Evolutionary conservation across 2,329 filamentous ascomycete genomes (phyloP), one percentile per base, ranked within the genome.

Genomic region (Aspergillus sp.): DNA sequence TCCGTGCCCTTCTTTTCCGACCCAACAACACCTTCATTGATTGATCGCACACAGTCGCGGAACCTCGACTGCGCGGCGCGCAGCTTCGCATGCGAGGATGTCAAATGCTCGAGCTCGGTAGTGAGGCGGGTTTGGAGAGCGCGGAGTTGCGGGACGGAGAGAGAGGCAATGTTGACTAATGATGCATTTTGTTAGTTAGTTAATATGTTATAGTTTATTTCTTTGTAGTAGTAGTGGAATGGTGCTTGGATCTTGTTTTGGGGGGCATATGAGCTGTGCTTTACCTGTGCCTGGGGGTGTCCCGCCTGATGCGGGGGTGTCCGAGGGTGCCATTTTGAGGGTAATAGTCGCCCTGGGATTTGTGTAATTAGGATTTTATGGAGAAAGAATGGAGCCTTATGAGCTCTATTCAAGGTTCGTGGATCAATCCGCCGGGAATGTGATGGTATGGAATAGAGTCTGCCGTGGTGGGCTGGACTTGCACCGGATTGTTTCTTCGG

Each of bases 101-200:
- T 94, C 54, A 98, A 81, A 73, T 97, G 91, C 65, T 95, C 89
- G 53, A 98, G 85, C 71, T 98, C 93, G 60, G 93, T 85, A 67
- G 95, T 91, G 54, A 98, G 85, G 67, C 96, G 91, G 68, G 93
- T 90, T 76, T 98, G 96, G 56, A 98, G 85, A 58, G 89, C 83
- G 55, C 82, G 85, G 54, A 98, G 86, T 71, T 96, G 91, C 54
- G 88, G 87, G 27, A 85, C 77, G 57, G 85, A 86, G 59, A 98
- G 85, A 48, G 79, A 82, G 58, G 85, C 82, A 59, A 98, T 75
- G 62, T 87, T 82, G 55, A 88, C 77, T 75, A 57, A 28, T 57
- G 9, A 19, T 28, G 12, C 29, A 13, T 37, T 13, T 11, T 19
- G n/a, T 30, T 8, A 19, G 12, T 39, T 28, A 27, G 41, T 39